phyloP scores from a whole-genome alignment of 352 stramenopile species.

The Phytopythium litorale region DNA sequence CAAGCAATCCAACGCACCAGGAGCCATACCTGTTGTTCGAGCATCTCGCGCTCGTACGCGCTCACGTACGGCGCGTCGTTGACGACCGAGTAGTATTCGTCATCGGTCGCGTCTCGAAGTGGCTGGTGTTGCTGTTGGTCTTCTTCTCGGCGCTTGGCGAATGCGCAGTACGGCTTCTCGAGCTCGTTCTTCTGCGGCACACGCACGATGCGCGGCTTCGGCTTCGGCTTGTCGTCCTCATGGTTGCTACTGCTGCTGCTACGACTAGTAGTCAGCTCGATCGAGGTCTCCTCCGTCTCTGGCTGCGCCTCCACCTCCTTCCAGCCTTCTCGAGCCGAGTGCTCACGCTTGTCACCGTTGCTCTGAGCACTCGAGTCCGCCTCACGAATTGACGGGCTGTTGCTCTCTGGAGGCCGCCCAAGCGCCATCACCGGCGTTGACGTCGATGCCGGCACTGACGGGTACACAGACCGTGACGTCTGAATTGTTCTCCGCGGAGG shows the following conservation, averaged over 20 bases:
- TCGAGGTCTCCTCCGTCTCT: slow-evolving; percentile 12
- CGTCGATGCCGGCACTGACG: slow-evolving; percentile 15
- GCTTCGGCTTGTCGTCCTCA: slow-evolving; percentile 6
- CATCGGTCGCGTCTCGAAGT: background rate
- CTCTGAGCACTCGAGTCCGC: slow-evolving; percentile 1
- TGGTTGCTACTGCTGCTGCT: background rate
- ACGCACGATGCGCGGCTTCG: slow-evolving; percentile 33
- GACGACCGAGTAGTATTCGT: slow-evolving; percentile 73
- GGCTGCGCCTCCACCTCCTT: slow-evolving; percentile 8
- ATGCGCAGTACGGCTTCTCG: slow-evolving; percentile 73
- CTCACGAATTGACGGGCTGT: background rate
- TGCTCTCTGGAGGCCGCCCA: background rate
- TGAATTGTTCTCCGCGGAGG: slow-evolving; percentile 37
- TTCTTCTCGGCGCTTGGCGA: slow-evolving; percentile 38
- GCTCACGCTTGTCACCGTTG: background rate
- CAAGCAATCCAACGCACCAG: background rate
- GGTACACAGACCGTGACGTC: slow-evolving; percentile 52
- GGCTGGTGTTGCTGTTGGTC: slow-evolving; percentile 12
- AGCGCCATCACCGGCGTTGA: background rate
- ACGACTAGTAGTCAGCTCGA: background rate
- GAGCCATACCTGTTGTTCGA: slow-evolving; percentile 42
- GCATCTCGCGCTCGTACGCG: slow-evolving; percentile 34
- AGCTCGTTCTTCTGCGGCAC: slow-evolving; percentile 58
- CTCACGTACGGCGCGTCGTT: slow-evolving; percentile 77
- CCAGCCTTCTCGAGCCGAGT: background rate